Evolutionary conservation across 495 filamentous ascomycete genomes (phyloP).

Genomic region (Tuber umbilicatum): DNA sequence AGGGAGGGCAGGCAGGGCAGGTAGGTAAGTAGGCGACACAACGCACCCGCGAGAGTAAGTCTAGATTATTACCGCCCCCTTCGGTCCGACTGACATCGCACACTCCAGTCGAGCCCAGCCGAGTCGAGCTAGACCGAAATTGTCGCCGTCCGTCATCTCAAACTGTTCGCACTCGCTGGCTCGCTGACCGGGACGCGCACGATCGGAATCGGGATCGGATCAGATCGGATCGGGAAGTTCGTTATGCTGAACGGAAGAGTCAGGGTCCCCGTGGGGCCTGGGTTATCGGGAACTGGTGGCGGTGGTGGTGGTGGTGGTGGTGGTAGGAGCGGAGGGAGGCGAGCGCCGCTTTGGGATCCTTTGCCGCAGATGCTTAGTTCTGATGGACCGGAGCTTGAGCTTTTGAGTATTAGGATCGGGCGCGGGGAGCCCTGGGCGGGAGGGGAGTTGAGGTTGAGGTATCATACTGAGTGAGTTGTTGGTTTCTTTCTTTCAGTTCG

Average conservation of each 20-base stretch:
- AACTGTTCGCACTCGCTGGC: neutral
- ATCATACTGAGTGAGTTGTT: constrained; percentile 30
- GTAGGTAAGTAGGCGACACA: neutral
- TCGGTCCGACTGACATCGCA: neutral
- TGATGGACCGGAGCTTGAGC: constrained; percentile 14
- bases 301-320: constrained; percentile 12
- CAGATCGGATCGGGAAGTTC: neutral
- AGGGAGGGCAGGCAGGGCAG: neutral
- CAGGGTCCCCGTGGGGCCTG: constrained; percentile 11
- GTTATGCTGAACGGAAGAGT: constrained; percentile 8
- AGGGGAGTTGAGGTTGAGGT: constrained; percentile 26
- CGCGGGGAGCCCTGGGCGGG: constrained; percentile 14
- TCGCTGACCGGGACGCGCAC: neutral
- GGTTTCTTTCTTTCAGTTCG: constrained; percentile 9
- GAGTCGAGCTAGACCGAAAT: neutral
- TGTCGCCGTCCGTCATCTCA: neutral
- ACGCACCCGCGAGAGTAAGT: neutral
- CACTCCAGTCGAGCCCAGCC: neutral
- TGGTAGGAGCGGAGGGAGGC: constrained; percentile 14
- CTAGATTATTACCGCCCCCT: neutral
- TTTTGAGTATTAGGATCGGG: constrained; percentile 25
- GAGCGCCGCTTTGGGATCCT: constrained; percentile 16
- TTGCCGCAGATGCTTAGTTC: constrained; percentile 15
- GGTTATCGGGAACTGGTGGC: constrained; percentile 11
- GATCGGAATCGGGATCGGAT: neutral